Evolutionary conservation across 495 filamentous ascomycete species (phyloP).

Genomic region (Lophiotrema nucula): DNA sequence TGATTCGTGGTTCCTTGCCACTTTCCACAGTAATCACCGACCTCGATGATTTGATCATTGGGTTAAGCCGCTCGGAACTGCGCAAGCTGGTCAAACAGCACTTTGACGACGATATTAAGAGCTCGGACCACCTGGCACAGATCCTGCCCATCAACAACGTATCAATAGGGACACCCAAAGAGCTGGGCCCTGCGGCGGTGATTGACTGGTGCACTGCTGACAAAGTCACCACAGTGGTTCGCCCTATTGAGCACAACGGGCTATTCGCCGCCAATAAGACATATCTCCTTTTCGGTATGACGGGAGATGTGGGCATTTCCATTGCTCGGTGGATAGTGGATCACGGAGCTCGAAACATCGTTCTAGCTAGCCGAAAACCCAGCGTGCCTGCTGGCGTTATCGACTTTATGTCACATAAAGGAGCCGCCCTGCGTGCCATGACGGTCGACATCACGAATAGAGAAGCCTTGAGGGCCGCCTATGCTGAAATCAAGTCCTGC

Average conservation of each 20-base stretch:
- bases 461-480: not conserved
- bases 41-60: too few species aligned
- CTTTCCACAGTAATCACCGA: too few species aligned
- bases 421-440: not conserved
- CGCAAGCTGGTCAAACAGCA: not conserved
- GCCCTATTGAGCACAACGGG: not conserved
- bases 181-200: not conserved
- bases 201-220: not conserved
- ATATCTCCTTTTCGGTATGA: not conserved
- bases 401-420: not conserved
- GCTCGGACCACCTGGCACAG: not conserved
- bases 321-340: not conserved
- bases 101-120: not conserved
- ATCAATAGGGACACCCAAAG: not conserved
- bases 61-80: not conserved
- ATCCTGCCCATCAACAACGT: not conserved
- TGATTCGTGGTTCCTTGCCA: too few species aligned
- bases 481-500: not conserved
- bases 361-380: constrained; percentile 57
- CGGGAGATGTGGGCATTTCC: not conserved
- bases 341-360: constrained; percentile 37
- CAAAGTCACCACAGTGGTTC: not conserved
- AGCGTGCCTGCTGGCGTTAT: constrained; percentile 39
- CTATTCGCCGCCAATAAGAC: not conserved
- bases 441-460: not conserved